A percentile compares a stretch with the other conserved stretches of the same genome.
These are phyloP conservation scores for Metschnikowia cerradonensis DNA, from an alignment of 805 yeast genomes.

Conservation along the genomic window DNA sequence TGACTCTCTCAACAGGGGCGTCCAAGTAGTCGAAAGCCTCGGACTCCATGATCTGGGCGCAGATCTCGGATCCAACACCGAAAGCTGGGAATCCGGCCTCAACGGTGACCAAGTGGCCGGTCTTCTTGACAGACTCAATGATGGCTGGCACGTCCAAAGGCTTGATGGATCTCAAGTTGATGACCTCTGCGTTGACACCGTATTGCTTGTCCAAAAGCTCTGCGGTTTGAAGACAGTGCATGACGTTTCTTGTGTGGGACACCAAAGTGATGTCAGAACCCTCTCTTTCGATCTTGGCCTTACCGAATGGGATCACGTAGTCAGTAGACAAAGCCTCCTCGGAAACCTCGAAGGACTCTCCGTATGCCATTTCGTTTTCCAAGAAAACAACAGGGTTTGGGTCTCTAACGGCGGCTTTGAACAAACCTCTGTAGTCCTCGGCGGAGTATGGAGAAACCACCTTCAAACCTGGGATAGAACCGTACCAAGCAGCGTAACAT, in stretches of 20 bases:
- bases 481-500: conserved; percentile 97
- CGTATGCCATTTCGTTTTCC: conserved; percentile 94
- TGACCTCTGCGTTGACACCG: conserved; percentile 87
- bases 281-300: conserved; percentile 91
- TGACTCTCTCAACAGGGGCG: conserved; percentile 97
- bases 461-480: conserved; percentile 95
- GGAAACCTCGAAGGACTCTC: conserved; percentile 83
- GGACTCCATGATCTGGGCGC: conserved; percentile 97
- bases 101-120: conserved; percentile 92
- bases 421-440: conserved; percentile 92
- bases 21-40: conserved; percentile 98
- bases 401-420: conserved; percentile 96
- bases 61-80: conserved; percentile 97
- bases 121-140: conserved; percentile 86
- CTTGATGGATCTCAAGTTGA: conserved; percentile 94
- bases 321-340: conserved; percentile 89
- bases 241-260: conserved; percentile 88
- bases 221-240: conserved; percentile 86
- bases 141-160: conserved; percentile 91
- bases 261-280: conserved; percentile 90
- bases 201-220: conserved; percentile 75
- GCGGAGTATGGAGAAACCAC: conserved; percentile 94
- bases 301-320: conserved; percentile 87
- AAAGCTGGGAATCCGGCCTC: conserved; percentile 98
- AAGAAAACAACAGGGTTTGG: conserved; percentile 96